A percentile compares a stretch with the other conserved stretches of the same genome.
Evolutionary conservation across 768 basidiomycete genomes (phyloP).

Genomic region (Panellus pusillus): DNA sequence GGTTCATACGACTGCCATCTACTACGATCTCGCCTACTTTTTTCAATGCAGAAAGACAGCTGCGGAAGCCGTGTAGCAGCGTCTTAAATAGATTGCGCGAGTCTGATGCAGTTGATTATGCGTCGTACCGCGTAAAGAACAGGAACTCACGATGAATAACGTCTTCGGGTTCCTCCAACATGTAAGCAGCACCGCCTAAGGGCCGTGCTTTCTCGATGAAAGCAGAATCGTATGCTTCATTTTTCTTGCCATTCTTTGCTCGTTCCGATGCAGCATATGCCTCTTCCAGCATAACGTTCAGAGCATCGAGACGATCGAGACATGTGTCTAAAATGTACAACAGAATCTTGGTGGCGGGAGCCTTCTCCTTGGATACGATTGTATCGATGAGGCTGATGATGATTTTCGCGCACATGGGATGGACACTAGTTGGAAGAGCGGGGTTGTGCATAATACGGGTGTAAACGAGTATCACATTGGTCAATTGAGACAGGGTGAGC

Average conservation of each 20-base stretch:
- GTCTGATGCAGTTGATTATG: constrained; percentile 49
- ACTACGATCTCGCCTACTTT: constrained; percentile 69
- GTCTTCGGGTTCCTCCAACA: constrained; percentile 80
- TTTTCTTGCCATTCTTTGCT: constrained; percentile 46
- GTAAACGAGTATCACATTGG: constrained; percentile 78
- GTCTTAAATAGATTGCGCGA: constrained; percentile 85
- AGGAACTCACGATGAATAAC: constrained; percentile 66
- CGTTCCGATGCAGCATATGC: constrained; percentile 48
- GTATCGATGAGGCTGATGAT: constrained; percentile 87
- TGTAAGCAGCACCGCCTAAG: constrained; percentile 72
- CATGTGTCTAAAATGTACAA: constrained; percentile 77
- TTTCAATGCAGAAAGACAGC: constrained; percentile 72
- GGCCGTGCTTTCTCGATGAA: constrained; percentile 87
- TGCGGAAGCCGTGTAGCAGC: constrained; percentile 84
- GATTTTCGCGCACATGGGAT: constrained; percentile 90
- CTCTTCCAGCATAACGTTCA: constrained; percentile 65
- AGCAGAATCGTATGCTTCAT: constrained; percentile 49
- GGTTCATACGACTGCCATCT: constrained; percentile 84
- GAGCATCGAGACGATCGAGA: constrained; percentile 80
- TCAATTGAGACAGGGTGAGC: constrained; percentile 72
- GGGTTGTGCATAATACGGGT: constrained; percentile 89
- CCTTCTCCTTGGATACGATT: constrained; percentile 76
- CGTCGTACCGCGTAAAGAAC: background rate
- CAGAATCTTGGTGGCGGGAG: constrained; percentile 61
- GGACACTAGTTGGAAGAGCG: constrained; percentile 73